These are phyloP conservation scores for Apiospora kogelbergensis DNA, from an alignment of 2,329 filamentous ascomycete species.

Conservation along the genomic window DNA sequence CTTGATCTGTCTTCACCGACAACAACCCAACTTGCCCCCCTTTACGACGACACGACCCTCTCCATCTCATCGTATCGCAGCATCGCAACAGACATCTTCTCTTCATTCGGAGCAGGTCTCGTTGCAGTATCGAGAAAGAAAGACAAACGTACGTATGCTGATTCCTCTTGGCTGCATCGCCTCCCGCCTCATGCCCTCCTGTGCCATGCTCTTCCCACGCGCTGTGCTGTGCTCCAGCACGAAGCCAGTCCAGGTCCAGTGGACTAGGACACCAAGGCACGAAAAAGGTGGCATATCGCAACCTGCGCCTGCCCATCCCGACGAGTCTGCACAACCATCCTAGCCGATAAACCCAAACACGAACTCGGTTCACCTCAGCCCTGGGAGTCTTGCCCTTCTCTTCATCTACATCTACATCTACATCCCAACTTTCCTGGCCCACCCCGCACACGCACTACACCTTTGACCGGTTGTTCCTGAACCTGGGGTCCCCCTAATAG, in stretches of 20 bases:
- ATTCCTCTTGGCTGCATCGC: neutral
- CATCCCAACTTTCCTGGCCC: neutral
- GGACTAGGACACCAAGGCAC: neutral
- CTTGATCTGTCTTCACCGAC: conserved; percentile 30
- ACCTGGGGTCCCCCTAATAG: neutral
- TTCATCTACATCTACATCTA: neutral
- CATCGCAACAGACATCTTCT: conserved; percentile 25
- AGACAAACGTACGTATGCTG: neutral
- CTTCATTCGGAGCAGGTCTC: conserved; percentile 37
- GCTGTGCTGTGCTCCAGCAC: conserved; percentile 4
- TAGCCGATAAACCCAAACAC: neutral
- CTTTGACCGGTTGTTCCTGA: conserved; percentile 1
- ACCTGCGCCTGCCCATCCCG: neutral
- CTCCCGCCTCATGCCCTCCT: neutral
- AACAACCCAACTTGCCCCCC: conserved; percentile 32
- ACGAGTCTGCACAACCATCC: neutral
- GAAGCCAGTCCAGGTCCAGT: conserved; percentile 1
- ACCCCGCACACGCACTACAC: conserved; percentile 8
- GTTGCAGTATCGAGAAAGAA: conserved; percentile 24
- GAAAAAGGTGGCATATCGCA: conserved; percentile 4
- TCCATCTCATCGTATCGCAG: conserved; percentile 22
- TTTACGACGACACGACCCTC: conserved; percentile 23
- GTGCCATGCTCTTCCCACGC: neutral
- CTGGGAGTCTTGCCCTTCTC: neutral
- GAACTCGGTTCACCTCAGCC: neutral